phyloP scores from a whole-genome alignment of 768 basidiomycete species.

The Russula olivacea region DNA sequence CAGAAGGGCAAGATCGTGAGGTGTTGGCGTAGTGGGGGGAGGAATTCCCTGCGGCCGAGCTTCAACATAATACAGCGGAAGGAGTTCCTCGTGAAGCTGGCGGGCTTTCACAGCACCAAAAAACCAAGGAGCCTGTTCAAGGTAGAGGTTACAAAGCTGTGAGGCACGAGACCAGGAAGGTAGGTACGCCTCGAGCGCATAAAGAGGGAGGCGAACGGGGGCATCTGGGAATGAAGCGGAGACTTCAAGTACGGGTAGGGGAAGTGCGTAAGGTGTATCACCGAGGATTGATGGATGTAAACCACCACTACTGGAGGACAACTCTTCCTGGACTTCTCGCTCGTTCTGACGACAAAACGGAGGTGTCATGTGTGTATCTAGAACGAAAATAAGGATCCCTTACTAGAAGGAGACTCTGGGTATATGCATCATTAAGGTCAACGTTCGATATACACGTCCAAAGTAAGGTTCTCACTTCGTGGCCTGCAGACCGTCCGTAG shows the following conservation, averaged over 20 bases:
- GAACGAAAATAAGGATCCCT: constrained; percentile 1
- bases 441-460: background rate
- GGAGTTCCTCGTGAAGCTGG: constrained; percentile 57
- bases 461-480: constrained; percentile 46
- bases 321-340: background rate
- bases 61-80: constrained; percentile 63
- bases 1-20: constrained; percentile 17
- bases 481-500: constrained; percentile 65
- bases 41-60: constrained; percentile 27
- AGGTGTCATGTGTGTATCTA: background rate
- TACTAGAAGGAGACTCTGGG: constrained; percentile 21
- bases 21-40: background rate
- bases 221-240: constrained; percentile 16
- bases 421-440: background rate
- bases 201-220: constrained; percentile 3
- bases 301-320: background rate
- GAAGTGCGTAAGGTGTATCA: constrained; percentile 2
- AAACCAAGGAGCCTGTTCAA: constrained; percentile 78
- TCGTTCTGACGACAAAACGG: constrained; percentile 9
- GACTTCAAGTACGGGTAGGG: constrained; percentile 5
- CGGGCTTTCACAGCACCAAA: constrained; percentile 61
- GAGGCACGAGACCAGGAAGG: constrained; percentile 55
- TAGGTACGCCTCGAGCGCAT: constrained; percentile 39
- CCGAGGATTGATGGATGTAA: background rate
- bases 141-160: constrained; percentile 59